A percentile compares a stretch with the other conserved stretches of the same genome.
phyloP scores from a whole-genome alignment of 768 basidiomycete genomes.

The Piloderma croceum region DNA sequence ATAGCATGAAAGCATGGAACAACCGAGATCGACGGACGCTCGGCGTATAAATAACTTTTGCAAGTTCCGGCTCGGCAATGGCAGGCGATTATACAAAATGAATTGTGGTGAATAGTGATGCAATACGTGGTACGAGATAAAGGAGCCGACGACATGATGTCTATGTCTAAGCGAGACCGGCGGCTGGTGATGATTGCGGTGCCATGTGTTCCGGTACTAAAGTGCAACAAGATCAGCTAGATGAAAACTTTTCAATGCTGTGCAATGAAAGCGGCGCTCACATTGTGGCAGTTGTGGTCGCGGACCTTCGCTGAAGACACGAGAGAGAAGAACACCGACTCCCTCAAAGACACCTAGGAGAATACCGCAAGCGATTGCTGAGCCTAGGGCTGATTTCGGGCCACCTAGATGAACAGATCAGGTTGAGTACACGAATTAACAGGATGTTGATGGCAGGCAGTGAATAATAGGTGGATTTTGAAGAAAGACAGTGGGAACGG shows the following conservation, averaged over 20 bases:
- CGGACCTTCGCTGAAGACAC: constrained; percentile 81
- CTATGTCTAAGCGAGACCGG: constrained; percentile 47
- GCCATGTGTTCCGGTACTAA: constrained; percentile 54
- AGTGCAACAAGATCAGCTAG: background rate
- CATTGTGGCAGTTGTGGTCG: constrained; percentile 76
- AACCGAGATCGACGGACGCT: too few relatives aligned
- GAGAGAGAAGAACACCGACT: constrained; percentile 86
- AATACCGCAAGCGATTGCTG: constrained; percentile 95
- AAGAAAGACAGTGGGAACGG: constrained; percentile 2
- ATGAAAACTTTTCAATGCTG: constrained; percentile 10
- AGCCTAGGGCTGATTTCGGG: constrained; percentile 82
- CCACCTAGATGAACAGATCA: constrained; percentile 54
- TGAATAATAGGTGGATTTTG: too few relatives aligned
- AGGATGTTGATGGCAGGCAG: background rate
- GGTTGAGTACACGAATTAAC: constrained; percentile 6
- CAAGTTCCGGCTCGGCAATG: too few relatives aligned
- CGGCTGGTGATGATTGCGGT: constrained; percentile 38
- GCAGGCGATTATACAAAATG: too few relatives aligned
- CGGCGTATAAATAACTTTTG: too few relatives aligned
- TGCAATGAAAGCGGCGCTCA: constrained; percentile 38
- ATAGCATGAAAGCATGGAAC: too few relatives aligned
- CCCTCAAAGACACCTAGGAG: constrained; percentile 92
- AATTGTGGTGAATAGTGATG: too few relatives aligned
- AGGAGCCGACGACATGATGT: constrained; percentile 29
- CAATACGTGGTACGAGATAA: too few relatives aligned